These are phyloP conservation scores for Apiotrichum porosum DNA, from an alignment of 1,284 basidiomycete genomes.

Conservation along the genomic window DNA sequence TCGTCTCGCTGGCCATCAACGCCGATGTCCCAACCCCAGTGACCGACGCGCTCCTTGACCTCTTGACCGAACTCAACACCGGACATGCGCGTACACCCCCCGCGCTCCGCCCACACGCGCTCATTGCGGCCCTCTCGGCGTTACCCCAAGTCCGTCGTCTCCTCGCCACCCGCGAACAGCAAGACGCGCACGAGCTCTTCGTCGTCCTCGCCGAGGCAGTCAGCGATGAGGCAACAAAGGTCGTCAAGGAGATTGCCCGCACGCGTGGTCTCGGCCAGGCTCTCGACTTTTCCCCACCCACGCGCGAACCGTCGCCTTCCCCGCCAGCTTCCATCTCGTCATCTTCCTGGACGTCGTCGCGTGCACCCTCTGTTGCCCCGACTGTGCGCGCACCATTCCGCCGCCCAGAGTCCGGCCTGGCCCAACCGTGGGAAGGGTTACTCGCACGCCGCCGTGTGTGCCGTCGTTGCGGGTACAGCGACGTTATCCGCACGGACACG, in stretches of 20 bases:
- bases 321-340: neutral
- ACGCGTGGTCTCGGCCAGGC: constrained; percentile 19
- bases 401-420: constrained; percentile 14
- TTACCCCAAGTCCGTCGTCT: constrained; percentile 60
- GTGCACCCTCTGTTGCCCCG: neutral
- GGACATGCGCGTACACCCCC: constrained; percentile 55
- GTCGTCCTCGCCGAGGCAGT: constrained; percentile 80
- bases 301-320: neutral
- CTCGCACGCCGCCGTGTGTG: constrained; percentile 44
- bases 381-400: neutral
- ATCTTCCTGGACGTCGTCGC: neutral
- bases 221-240: constrained; percentile 63
- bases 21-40: constrained; percentile 76
- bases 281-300: constrained; percentile 4
- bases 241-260: constrained; percentile 34
- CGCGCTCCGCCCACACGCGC: constrained; percentile 63
- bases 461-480: constrained; percentile 40
- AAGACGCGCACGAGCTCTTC: constrained; percentile 94
- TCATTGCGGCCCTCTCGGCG: constrained; percentile 64
- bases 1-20: constrained; percentile 66
- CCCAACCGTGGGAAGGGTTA: constrained; percentile 47
- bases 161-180: constrained; percentile 80
- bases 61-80: constrained; percentile 69
- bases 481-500: constrained; percentile 43
- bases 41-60: constrained; percentile 66